These are phyloP conservation scores for Tetrahymena elliotti DNA, from an alignment of 73 alveolate genomes.

Conservation along the genomic window DNA sequence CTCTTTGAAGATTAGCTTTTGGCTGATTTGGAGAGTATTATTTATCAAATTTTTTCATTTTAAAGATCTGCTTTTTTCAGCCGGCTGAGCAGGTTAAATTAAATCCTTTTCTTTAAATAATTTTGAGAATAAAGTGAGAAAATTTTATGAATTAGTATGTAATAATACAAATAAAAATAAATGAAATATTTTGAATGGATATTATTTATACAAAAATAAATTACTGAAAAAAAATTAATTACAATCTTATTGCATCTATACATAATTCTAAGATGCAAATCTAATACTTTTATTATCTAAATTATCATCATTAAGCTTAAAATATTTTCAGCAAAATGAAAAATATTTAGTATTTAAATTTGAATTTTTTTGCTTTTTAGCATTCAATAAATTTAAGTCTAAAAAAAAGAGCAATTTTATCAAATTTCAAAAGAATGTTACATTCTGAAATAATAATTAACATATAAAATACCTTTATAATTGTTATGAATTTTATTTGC, in stretches of 20 bases:
- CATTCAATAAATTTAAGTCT: too few relatives aligned
- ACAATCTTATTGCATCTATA: not conserved
- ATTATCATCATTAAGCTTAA: too few relatives aligned
- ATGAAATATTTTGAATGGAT: not conserved
- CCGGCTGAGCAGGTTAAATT: too few relatives aligned
- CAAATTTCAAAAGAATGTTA: not conserved
- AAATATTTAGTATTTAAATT: too few relatives aligned
- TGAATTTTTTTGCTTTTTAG: too few relatives aligned
- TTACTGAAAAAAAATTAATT: not conserved
- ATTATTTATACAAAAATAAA: too few relatives aligned
- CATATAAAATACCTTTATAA: not conserved
- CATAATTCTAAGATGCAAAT: not conserved
- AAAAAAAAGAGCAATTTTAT: not conserved
- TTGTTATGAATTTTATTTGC: not conserved
- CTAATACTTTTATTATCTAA: too few relatives aligned
- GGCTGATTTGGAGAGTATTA: not conserved
- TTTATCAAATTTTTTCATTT: not conserved
- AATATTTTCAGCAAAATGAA: too few relatives aligned
- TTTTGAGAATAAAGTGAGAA: not conserved
- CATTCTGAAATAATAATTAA: not conserved
- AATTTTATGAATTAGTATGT: too few relatives aligned
- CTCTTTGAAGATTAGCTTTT: not conserved
- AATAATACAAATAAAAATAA: too few relatives aligned
- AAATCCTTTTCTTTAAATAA: too few relatives aligned
- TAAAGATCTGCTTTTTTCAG: too few relatives aligned